These are phyloP conservation scores for Nyssa sinensis DNA, from an alignment of 148 eudicot species.

Conservation along the genomic window DNA sequence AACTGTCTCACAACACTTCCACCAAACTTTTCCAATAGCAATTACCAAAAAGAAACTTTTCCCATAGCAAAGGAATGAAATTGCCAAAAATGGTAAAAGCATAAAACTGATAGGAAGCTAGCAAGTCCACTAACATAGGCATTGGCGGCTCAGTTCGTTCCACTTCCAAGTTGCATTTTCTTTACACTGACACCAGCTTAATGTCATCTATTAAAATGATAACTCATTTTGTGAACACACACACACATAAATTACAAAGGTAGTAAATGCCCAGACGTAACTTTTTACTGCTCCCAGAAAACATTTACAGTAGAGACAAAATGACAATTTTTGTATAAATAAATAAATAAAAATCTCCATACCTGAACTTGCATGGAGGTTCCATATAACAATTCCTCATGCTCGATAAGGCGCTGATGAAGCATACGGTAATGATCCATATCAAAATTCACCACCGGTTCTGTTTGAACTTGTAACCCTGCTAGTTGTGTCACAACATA, in stretches of 20 bases:
- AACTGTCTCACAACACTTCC: too few species aligned
- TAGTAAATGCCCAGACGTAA: not conserved
- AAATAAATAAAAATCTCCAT: constrained; percentile 6
- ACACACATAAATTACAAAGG: not conserved
- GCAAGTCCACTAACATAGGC: too few species aligned
- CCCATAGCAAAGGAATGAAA: too few species aligned
- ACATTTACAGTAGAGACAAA: not conserved
- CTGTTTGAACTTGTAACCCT: constrained; percentile 72
- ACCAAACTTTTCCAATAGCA: too few species aligned
- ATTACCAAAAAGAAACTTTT: too few species aligned
- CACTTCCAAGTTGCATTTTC: not conserved
- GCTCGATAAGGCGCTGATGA: constrained; percentile 96
- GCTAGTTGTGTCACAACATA: constrained; percentile 84
- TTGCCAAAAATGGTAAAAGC: too few species aligned
- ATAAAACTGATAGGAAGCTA: too few species aligned
- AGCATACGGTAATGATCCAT: constrained; percentile 79
- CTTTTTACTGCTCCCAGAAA: not conserved
- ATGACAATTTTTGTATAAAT: not conserved
- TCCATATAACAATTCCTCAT: constrained; percentile 82
- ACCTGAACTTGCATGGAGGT: constrained; percentile 84
- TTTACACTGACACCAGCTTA: not conserved
- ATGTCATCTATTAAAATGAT: not conserved
- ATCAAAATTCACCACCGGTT: constrained; percentile 88
- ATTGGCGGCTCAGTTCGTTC: not conserved
- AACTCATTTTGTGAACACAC: not conserved